Evolutionary conservation across 352 stramenopile species (phyloP).

Genomic region (Thalassiosira mediterranea): DNA sequence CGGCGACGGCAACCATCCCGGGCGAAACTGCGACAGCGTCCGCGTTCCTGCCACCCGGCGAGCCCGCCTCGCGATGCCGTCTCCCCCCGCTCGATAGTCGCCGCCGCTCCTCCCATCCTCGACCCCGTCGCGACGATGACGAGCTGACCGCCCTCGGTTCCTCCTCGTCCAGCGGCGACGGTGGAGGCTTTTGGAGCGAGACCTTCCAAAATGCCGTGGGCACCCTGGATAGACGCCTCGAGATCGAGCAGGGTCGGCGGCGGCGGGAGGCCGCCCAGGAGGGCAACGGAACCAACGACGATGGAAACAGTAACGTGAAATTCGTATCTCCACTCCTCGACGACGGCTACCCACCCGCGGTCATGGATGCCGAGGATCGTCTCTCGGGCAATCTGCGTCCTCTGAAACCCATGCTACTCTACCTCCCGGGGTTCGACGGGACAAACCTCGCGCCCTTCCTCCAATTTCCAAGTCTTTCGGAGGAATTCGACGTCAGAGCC

Average conservation of each 20-base stretch:
- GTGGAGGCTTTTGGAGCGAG: constrained; percentile 7
- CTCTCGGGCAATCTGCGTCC: background rate
- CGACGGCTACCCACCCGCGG: constrained; percentile 59
- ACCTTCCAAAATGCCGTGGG: constrained; percentile 24
- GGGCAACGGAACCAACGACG: constrained; percentile 6
- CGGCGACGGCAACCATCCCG: too few species aligned
- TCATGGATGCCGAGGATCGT: constrained; percentile 48
- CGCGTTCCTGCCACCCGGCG: background rate
- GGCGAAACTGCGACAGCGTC: background rate
- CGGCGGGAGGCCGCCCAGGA: background rate
- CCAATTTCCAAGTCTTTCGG: constrained; percentile 76
- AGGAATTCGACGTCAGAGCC: constrained; percentile 79
- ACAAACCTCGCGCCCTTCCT: constrained; percentile 81
- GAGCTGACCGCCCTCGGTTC: background rate
- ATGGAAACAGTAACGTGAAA: constrained; percentile 11
- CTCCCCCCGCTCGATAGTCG: background rate
- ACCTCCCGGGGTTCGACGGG: constrained; percentile 83
- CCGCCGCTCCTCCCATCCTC: background rate
- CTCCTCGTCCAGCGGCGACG: background rate
- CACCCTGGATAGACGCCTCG: constrained; percentile 20
- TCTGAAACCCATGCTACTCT: constrained; percentile 70
- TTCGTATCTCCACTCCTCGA: constrained; percentile 65
- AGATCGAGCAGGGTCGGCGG: constrained; percentile 1
- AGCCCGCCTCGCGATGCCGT: background rate
- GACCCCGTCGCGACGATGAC: background rate